phyloP scores from a whole-genome alignment of 2,329 filamentous ascomycete species.

The Akanthomyces lecanii region DNA sequence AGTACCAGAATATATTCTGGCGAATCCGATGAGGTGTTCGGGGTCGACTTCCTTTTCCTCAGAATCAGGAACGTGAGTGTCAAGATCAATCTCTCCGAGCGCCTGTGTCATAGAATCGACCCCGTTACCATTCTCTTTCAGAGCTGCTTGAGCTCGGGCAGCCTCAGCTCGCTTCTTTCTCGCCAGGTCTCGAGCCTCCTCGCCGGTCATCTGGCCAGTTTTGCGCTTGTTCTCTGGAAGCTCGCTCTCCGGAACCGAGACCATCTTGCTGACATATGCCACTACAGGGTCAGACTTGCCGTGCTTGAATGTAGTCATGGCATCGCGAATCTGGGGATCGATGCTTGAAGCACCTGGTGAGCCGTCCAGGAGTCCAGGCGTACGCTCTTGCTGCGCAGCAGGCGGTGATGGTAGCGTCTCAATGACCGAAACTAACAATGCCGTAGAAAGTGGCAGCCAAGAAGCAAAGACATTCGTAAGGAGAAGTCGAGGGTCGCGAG shows the following conservation, averaged over 20 bases:
- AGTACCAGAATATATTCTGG: conserved; percentile 86
- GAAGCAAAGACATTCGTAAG: conserved; percentile 81
- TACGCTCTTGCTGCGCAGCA: conserved; percentile 70
- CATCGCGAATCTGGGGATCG: conserved; percentile 64
- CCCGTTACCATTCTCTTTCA: conserved; percentile 38
- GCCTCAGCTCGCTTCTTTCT: conserved; percentile 87
- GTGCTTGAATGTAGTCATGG: conserved; percentile 76
- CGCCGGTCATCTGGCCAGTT: conserved; percentile 69
- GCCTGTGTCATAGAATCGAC: conserved; percentile 56
- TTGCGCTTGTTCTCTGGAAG: conserved; percentile 79
- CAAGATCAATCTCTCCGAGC: conserved; percentile 57
- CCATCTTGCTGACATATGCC: conserved; percentile 97
- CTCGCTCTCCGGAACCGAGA: conserved; percentile 89
- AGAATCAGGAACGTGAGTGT: conserved; percentile 44
- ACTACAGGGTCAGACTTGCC: conserved; percentile 72
- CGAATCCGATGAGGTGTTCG: conserved; percentile 92
- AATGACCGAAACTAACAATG: conserved; percentile 86
- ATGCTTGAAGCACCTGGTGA: conserved; percentile 75
- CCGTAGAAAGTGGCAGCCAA: conserved; percentile 91
- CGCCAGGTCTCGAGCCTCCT: conserved; percentile 84
- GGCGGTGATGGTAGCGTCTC: conserved; percentile 86
- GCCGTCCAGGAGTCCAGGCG: conserved; percentile 72
- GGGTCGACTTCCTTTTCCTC: conserved; percentile 62
- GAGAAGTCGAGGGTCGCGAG: conserved; percentile 76
- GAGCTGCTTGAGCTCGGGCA: conserved; percentile 67